phyloP scores from a whole-genome alignment of 129 eudicot species.

The Escallonia herrerae region DNA sequence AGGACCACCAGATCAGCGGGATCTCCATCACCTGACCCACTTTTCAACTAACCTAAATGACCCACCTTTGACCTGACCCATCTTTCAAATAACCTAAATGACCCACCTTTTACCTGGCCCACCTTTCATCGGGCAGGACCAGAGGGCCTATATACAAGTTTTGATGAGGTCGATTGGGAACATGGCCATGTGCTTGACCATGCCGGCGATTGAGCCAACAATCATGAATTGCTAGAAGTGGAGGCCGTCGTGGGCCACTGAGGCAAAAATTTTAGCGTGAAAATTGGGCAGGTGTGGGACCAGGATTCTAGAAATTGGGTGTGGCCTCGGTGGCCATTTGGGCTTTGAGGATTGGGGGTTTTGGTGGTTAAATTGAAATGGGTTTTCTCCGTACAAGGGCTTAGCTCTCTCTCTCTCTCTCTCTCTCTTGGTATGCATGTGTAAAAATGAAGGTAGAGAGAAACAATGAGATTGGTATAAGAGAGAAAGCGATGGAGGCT shows the following conservation, averaged over 20 bases:
- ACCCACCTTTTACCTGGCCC: too few species aligned
- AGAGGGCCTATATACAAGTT: conserved; percentile 82
- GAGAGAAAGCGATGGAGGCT: too few species aligned
- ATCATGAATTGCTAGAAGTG: conserved; percentile 85
- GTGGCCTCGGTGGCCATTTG: conserved; percentile 58
- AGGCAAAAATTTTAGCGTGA: conserved; percentile 34
- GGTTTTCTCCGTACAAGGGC: not conserved
- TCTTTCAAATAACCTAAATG: too few species aligned
- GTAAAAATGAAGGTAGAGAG: too few species aligned
- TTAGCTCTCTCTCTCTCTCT: not conserved
- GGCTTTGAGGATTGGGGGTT: conserved; percentile 2
- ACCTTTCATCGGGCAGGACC: too few species aligned
- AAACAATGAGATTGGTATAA: too few species aligned
- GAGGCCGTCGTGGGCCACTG: conserved; percentile 73
- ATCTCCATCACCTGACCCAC: too few species aligned
- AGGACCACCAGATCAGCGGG: too few species aligned
- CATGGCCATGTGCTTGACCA: conserved; percentile 94
- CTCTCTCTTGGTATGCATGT: too few species aligned
- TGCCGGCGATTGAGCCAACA: conserved; percentile 80
- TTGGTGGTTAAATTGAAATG: not conserved
- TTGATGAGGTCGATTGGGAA: conserved; percentile 83
- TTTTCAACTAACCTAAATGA: too few species aligned
- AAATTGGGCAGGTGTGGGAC: conserved; percentile 55
- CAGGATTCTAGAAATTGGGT: conserved; percentile 62
- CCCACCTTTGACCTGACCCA: too few species aligned